Evolutionary conservation across 1,284 basidiomycete species (phyloP).

Genomic region (Trametes versicolor): DNA sequence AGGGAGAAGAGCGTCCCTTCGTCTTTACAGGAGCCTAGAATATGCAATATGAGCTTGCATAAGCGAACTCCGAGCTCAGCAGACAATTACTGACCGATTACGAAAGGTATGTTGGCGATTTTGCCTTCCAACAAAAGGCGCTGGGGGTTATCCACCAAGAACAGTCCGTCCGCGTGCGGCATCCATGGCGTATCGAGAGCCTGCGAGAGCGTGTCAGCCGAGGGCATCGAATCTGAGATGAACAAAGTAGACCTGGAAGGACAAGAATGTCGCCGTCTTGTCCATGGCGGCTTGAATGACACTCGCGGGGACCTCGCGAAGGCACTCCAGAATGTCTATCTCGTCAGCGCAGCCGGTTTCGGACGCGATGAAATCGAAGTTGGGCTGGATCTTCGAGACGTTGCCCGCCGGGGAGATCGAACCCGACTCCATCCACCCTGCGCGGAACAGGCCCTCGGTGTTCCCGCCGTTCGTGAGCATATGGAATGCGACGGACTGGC

Average conservation of each 20-base stretch:
- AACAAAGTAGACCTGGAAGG: background rate
- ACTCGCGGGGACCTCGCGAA: slow-evolving; percentile 46
- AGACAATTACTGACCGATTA: slow-evolving; percentile 34
- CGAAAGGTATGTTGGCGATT: slow-evolving; percentile 45
- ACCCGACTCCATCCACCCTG: slow-evolving; percentile 47
- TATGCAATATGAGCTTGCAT: slow-evolving; percentile 42
- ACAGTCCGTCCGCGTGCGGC: slow-evolving; percentile 50
- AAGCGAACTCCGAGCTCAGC: background rate
- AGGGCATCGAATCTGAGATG: background rate
- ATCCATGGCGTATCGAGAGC: slow-evolving; percentile 45
- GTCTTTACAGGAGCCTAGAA: too few relatives aligned
- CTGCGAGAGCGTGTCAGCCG: slow-evolving; percentile 23
- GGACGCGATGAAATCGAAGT: slow-evolving; percentile 44
- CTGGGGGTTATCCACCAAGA: slow-evolving; percentile 43
- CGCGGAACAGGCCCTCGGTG: slow-evolving; percentile 44
- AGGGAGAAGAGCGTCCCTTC: slow-evolving; percentile 46
- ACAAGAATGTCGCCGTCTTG: slow-evolving; percentile 38
- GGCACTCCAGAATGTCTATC: slow-evolving; percentile 50
- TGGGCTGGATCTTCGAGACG: slow-evolving; percentile 41
- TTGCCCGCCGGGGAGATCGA: slow-evolving; percentile 41
- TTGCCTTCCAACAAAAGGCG: slow-evolving; percentile 39
- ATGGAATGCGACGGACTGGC: slow-evolving; percentile 43
- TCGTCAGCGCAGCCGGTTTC: slow-evolving; percentile 42
- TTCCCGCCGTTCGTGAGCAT: slow-evolving; percentile 43
- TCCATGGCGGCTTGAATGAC: slow-evolving; percentile 43